These are phyloP conservation scores for Medicago lupulina DNA, from an alignment of 306 rosid genomes.

Conservation along the genomic window DNA sequence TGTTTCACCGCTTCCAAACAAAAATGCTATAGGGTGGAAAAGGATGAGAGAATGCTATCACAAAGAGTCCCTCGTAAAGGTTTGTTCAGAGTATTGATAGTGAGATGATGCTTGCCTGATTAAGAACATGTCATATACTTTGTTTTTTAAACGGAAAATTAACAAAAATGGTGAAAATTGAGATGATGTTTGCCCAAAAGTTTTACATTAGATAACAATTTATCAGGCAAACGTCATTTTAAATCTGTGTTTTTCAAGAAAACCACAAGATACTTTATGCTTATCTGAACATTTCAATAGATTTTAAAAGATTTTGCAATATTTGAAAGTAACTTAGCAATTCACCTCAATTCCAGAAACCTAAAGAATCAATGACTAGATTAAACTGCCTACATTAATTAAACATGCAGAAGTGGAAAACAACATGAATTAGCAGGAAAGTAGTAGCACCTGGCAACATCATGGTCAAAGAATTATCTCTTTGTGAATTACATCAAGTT, in stretches of 20 bases:
- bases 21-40: background rate
- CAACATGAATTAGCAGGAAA: background rate
- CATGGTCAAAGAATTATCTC: background rate
- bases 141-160: background rate
- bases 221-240: too few relatives aligned
- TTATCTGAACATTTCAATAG: too few relatives aligned
- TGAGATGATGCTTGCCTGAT: background rate
- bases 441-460: background rate
- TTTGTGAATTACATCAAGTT: background rate
- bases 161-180: background rate
- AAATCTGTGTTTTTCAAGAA: too few relatives aligned
- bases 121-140: background rate
- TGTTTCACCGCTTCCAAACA: background rate
- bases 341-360: background rate
- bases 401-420: background rate
- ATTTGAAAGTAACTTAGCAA: background rate
- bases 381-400: background rate
- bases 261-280: too few relatives aligned
- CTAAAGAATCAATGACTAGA: background rate
- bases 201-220: background rate
- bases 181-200: background rate
- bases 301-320: background rate
- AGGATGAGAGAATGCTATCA: background rate
- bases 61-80: background rate
- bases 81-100: background rate